These are phyloP conservation scores for Penicillium hesseltinei DNA, from an alignment of 2,329 filamentous ascomycete genomes.

Conservation along the genomic window DNA sequence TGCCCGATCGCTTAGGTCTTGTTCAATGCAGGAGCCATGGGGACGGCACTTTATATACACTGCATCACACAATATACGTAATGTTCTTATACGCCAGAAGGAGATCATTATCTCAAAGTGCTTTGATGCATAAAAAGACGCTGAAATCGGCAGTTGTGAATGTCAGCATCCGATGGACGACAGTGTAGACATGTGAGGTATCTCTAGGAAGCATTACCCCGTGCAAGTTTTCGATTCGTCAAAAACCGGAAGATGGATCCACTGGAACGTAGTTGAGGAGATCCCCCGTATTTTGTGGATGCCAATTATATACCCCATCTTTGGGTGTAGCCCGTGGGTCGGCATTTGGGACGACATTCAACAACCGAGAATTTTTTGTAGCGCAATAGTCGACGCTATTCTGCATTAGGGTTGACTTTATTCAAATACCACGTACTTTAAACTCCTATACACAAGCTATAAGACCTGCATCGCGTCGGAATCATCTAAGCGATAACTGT, in stretches of 20 bases:
- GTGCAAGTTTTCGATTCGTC: neutral
- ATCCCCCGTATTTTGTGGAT: neutral
- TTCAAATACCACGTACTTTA: too few species aligned
- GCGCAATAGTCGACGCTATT: neutral
- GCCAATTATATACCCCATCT: neutral
- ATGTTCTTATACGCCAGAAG: neutral
- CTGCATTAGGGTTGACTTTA: neutral
- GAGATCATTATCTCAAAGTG: neutral
- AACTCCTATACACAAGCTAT: neutral
- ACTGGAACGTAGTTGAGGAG: neutral
- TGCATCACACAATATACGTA: neutral
- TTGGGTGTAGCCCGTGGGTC: neutral
- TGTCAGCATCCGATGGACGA: neutral
- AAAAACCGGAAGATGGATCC: neutral
- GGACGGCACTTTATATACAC: neutral
- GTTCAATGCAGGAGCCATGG: neutral
- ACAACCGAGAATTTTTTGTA: neutral
- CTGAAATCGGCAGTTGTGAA: neutral
- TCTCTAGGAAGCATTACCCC: neutral
- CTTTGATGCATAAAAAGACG: neutral
- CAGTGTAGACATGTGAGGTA: neutral
- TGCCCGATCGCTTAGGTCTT: neutral
- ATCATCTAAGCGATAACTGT: neutral
- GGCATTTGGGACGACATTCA: neutral
- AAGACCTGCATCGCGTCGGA: too few species aligned